Evolutionary conservation across 1,284 basidiomycete species (phyloP).

Genomic region (Pisolithus thermaeus): DNA sequence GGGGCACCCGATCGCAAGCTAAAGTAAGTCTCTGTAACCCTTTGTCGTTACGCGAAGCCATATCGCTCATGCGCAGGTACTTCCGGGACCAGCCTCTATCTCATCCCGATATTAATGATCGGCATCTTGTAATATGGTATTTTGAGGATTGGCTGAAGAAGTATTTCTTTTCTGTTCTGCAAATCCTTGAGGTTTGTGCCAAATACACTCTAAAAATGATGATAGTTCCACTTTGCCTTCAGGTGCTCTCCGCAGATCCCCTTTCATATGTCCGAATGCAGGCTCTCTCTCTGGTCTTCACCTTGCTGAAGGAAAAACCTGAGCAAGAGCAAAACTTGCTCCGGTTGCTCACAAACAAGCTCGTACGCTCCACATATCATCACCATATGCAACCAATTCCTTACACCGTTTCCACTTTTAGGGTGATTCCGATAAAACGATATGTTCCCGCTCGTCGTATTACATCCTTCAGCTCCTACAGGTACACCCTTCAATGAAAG

Average conservation of each 20-base stretch:
- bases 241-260: slow-evolving; percentile 84
- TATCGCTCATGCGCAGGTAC: slow-evolving; percentile 47
- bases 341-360: slow-evolving; percentile 90
- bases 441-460: slow-evolving; percentile 89
- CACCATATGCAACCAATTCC: not conserved
- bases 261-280: slow-evolving; percentile 86
- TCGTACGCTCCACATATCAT: slow-evolving; percentile 45
- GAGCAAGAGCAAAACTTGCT: slow-evolving; percentile 98
- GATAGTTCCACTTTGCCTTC: slow-evolving; percentile 14
- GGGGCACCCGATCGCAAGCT: slow-evolving; percentile 80
- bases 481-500: slow-evolving; percentile 91
- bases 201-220: not conserved
- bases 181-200: slow-evolving; percentile 76
- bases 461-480: slow-evolving; percentile 88
- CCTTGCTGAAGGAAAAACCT: slow-evolving; percentile 82
- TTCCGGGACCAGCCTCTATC: slow-evolving; percentile 87
- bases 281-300: slow-evolving; percentile 68
- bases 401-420: slow-evolving; percentile 30
- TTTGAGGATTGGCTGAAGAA: slow-evolving; percentile 99
- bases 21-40: slow-evolving; percentile 44
- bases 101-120: slow-evolving; percentile 65
- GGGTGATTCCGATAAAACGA: slow-evolving; percentile 87
- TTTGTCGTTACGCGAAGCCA: not conserved
- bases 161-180: slow-evolving; percentile 90
- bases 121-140: slow-evolving; percentile 77